These are phyloP conservation scores for Nicotiana attenuata DNA, from an alignment of 257 asterid species.

Conservation along the genomic window DNA sequence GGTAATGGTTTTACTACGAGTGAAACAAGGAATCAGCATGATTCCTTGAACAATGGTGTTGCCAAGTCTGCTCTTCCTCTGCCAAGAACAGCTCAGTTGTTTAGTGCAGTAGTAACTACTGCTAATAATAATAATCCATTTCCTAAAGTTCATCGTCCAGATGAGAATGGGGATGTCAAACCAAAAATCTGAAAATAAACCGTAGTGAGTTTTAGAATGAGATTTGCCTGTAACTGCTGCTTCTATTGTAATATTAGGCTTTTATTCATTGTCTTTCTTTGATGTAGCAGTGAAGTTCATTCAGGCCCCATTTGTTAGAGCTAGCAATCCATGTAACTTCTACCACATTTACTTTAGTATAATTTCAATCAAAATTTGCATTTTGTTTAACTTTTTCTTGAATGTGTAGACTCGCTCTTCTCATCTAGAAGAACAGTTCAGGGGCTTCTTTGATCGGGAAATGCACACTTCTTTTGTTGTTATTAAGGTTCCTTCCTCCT, in stretches of 20 bases:
- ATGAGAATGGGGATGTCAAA: slow-evolving; percentile 57
- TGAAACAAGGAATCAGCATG: slow-evolving; percentile 38
- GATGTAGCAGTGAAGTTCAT: slow-evolving; percentile 32
- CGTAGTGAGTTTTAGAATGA: slow-evolving; percentile 36
- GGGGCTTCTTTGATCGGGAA: too few species aligned
- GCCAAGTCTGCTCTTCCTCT: slow-evolving; percentile 28
- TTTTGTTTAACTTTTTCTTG: not conserved
- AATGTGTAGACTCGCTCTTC: not conserved
- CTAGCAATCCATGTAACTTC: slow-evolving; percentile 27
- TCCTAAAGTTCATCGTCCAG: slow-evolving; percentile 28
- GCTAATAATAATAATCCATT: slow-evolving; percentile 19
- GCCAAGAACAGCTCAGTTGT: slow-evolving; percentile 28
- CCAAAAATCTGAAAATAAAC: slow-evolving; percentile 26
- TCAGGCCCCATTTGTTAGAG: slow-evolving; percentile 34
- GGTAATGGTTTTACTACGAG: slow-evolving; percentile 37
- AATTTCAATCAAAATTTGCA: slow-evolving; percentile 6
- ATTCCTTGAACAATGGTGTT: slow-evolving; percentile 47
- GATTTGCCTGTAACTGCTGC: slow-evolving; percentile 22
- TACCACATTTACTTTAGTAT: slow-evolving; percentile 8
- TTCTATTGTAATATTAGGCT: slow-evolving; percentile 43
- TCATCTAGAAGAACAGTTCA: too few species aligned
- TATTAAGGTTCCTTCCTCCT: too few species aligned
- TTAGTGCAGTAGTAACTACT: slow-evolving; percentile 26
- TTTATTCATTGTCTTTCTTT: slow-evolving; percentile 25
- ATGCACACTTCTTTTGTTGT: too few species aligned